Evolutionary conservation across 768 basidiomycete species (phyloP), one percentile per base, ranked within the genome.

Genomic region (Dioszegia crocea): DNA sequence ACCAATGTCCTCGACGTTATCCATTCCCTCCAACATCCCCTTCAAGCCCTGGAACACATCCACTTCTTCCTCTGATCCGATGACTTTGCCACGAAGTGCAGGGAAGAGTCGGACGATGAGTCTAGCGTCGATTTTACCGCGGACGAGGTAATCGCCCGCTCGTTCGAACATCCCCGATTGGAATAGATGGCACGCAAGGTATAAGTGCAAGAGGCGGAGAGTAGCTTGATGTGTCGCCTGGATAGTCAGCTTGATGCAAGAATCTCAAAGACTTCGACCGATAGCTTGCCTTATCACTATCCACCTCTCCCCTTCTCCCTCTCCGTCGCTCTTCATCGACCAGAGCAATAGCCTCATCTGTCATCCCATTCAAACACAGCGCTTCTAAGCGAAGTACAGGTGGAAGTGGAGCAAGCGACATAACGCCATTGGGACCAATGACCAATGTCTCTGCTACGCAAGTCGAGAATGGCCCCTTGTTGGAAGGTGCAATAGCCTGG

Each of bases 1-100:
- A 94, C 92, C 87, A 68, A 94, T 86, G 58, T 88, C 86, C 60
- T 92, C 88, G 4, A 94, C 82, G 4, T 82, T 85, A 17, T 79
- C 79, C 68, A 90, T 86, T 1, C 77, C 67, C 0, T 85, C 84
- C 83, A 92, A 84, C 57, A 83, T 81, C 62, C 86, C 84, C 57
- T 81, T 84, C 3, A 93, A 81, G 9, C 91, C 91, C 45, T 84
- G 80, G 77, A 85, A 92, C 4, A 91, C 79, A 58, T 88, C 84
- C 40, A 87, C 79, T 11, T 81, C 77, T 57, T 89, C 85, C 11
- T 64, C 68, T 9, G 65, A 61, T 4, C 65, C 67, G n/a, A 80
- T 70, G 26, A 91, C 78, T 11, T 80, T 77, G 19, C 87, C 88
- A 27, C 86, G 81, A n/a, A 92, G 78, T 59, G 85, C 82, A 6